A percentile compares a stretch with the other conserved stretches of the same genome.
Conservation (phyloP, 2,329 filamentous ascomycete genomes). For the Magnaporthiopsis poae region DNA sequence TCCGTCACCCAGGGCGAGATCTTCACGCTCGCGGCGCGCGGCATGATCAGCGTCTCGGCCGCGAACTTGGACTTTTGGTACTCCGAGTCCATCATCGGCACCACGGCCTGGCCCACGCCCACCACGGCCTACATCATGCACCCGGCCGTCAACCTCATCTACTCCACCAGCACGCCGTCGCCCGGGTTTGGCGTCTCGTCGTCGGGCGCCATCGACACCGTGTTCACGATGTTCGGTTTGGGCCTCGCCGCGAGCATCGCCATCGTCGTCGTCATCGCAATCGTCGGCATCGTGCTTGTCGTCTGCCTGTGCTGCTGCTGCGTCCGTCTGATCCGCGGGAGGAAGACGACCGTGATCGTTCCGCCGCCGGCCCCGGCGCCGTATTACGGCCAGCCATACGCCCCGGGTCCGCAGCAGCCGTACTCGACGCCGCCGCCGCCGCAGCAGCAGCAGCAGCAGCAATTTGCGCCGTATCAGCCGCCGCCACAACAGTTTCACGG, state of each 20-base stretch:
- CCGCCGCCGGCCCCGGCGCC: no score
- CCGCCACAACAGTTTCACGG: background rate
- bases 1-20: background rate
- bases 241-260: conserved; percentile 1
- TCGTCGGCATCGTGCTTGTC: background rate
- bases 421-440: background rate
- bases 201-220: background rate
- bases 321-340: background rate
- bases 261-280: background rate
- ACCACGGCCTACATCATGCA: background rate
- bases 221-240: background rate
- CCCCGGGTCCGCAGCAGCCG: no score
- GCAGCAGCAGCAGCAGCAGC: background rate
- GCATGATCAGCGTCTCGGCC: background rate
- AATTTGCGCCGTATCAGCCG: background rate
- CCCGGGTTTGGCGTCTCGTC: background rate
- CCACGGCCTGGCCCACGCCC: background rate
- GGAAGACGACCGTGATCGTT: background rate
- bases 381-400: no score
- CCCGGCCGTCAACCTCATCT: conserved; percentile 2
- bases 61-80: background rate
- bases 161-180: background rate
- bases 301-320: background rate
- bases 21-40: background rate
- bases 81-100: conserved; percentile 3